Base-by-base conservation (phyloP, 202 grass and related monocot genomes). In the Dendrocalamus latiflorus region DNA sequence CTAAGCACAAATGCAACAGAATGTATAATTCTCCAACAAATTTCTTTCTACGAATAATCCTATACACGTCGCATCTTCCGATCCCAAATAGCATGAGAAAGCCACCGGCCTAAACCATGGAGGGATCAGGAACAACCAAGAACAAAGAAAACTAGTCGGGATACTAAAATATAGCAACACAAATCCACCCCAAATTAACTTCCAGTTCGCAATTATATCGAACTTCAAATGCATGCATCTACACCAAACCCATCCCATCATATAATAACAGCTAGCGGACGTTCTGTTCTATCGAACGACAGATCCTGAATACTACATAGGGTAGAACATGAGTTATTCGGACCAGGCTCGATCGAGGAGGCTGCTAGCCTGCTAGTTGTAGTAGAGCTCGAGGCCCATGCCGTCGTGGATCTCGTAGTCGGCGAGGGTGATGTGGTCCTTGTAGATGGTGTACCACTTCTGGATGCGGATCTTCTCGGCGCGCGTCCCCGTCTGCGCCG, bases 381-480 rank as follows among this genome's bases (percentile, higher is more conserved):
- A 98, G 89, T 98, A 98, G 85, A 98, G 93, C 76, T 93, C 96
- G 80, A 98, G 93, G 22, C 84, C 86, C 92, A 94, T 91, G 58
- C 89, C 86, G 21, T 91, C 92, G 77, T 98, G 93, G 87, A 98
- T 88, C 80, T 98, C 96, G 87, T 98, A 98, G 84, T 98, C 91
- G 80, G 70, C 86, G 83, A 98, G 96, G 87, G 91, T 95, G 96
- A 98, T 98, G 91, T 92, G 93, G 70, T 98, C 91, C 93, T 95
- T 95, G 85, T 98, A 98, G 77, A 92, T 92, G 89, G 68, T 98
- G 89, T 98, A 98, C 95, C 93, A 98, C 89, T 98, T 98, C 93
- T 95, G 91, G 89, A 98, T 95, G 49, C 93, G 91, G 80, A 95
- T 98, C 95, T 98, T 98, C 62, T 98, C 95, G 39, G 93, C 50